phyloP scores from a whole-genome alignment of 371 early-diverging fungal genomes.

The Mortierella sp. region DNA sequence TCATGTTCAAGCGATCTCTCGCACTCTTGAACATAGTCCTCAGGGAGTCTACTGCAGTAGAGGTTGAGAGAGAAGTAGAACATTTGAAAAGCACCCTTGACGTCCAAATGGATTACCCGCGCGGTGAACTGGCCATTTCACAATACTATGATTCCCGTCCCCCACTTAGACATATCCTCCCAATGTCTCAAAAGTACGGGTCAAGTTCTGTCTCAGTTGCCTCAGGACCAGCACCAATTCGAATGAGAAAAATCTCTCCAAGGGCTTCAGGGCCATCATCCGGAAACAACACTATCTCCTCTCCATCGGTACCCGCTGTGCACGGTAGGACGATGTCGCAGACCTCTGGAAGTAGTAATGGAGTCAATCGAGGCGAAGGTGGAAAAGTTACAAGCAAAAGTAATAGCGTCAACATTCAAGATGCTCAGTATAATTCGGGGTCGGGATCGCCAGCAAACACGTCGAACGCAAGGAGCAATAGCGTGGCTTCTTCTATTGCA shows the following conservation, averaged over 20 bases:
- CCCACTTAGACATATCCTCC: conserved; percentile 42
- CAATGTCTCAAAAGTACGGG: conserved; percentile 49
- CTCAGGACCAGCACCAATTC: conserved; percentile 21
- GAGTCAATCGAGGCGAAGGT: background rate
- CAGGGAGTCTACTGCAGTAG: conserved; percentile 44
- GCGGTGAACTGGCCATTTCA: conserved; percentile 3
- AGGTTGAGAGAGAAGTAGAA: conserved; percentile 48
- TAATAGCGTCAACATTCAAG: too few relatives aligned
- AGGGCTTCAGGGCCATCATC: conserved; percentile 17
- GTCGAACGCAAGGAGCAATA: too few relatives aligned
- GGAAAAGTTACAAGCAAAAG: background rate
- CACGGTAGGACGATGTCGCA: background rate
- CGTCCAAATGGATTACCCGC: conserved; percentile 18
- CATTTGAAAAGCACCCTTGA: conserved; percentile 38
- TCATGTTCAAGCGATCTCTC: conserved; percentile 52
- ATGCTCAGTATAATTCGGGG: too few relatives aligned
- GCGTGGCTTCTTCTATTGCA: too few relatives aligned
- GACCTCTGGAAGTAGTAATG: background rate
- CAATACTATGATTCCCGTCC: conserved; percentile 29
- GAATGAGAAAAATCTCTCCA: conserved; percentile 51
- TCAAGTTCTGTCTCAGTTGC: conserved; percentile 27
- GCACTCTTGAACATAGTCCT: conserved; percentile 47
- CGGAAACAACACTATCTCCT: background rate
- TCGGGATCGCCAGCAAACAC: too few relatives aligned
- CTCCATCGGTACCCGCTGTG: background rate